A percentile compares a stretch with the other conserved stretches of the same genome.
Conservation (phyloP, 257 asterid species). For the Solanum sejunctum region DNA sequence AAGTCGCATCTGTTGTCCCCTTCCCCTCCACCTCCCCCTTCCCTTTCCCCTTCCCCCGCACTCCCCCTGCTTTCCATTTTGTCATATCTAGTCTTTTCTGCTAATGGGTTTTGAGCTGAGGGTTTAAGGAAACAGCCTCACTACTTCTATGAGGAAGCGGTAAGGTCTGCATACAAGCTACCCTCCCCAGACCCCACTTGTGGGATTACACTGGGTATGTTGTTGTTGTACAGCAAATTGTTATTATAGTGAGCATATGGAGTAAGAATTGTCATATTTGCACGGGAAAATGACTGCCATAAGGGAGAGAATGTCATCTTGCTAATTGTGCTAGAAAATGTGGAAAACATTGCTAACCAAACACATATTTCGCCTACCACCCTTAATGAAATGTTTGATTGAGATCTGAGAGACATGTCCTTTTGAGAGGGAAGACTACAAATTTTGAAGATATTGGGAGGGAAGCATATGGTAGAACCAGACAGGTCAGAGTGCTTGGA, state of each 20-base stretch:
- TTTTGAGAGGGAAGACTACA: slow-evolving; percentile 68
- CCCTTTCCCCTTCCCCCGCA: no score
- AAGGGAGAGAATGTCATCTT: not conserved
- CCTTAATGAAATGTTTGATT: not conserved
- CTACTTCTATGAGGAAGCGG: no score
- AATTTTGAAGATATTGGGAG: slow-evolving; percentile 83
- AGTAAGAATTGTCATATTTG: not conserved
- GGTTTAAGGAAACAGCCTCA: no score
- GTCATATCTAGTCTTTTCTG: no score
- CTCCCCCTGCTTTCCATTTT: no score
- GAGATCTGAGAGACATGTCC: not conserved
- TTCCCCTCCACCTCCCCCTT: no score
- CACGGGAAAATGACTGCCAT: not conserved
- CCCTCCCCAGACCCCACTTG: no score
- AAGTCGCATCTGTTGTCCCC: no score
- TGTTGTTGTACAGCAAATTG: not conserved
- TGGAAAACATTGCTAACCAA: not conserved
- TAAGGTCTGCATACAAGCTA: no score
- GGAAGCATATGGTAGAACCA: slow-evolving; percentile 96
- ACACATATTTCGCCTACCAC: not conserved
- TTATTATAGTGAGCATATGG: not conserved
- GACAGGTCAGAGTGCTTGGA: slow-evolving; percentile 84
- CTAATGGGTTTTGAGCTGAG: no score
- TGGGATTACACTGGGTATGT: no score
- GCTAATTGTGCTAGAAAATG: not conserved